Conservation (phyloP, 192 early-diverging fungal species). For the Chytriomyces hyalinus region DNA sequence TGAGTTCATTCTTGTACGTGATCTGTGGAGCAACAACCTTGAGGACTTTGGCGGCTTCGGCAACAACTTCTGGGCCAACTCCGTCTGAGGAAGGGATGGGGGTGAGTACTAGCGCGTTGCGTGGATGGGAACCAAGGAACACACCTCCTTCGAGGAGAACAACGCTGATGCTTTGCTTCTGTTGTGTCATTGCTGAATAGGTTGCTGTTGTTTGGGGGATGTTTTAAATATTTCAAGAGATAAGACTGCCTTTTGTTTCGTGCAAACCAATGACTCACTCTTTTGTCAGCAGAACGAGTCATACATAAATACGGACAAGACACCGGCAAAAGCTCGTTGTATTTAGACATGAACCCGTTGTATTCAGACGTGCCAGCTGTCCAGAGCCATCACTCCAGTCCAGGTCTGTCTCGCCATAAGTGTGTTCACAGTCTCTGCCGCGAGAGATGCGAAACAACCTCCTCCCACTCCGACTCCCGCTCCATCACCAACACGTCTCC, state of each 20-base stretch:
- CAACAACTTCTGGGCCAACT: conserved; percentile 93
- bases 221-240: background rate
- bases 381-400: no score
- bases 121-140: background rate
- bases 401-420: no score
- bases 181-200: background rate
- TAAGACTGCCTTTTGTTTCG: background rate
- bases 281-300: background rate
- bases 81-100: conserved; percentile 64
- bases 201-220: background rate
- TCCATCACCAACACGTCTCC: background rate
- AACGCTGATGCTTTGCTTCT: background rate
- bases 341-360: no score
- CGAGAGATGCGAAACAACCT: background rate
- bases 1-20: conserved; percentile 72
- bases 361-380: no score
- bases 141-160: conserved; percentile 18
- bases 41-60: conserved; percentile 89
- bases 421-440: background rate
- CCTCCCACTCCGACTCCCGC: background rate
- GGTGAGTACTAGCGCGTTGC: background rate
- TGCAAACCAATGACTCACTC: background rate
- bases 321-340: no score
- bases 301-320: background rate
- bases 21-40: conserved; percentile 71